Base-by-base conservation (phyloP, 2,329 filamentous ascomycete genomes). In the Trichoderma atrobrunneum region DNA sequence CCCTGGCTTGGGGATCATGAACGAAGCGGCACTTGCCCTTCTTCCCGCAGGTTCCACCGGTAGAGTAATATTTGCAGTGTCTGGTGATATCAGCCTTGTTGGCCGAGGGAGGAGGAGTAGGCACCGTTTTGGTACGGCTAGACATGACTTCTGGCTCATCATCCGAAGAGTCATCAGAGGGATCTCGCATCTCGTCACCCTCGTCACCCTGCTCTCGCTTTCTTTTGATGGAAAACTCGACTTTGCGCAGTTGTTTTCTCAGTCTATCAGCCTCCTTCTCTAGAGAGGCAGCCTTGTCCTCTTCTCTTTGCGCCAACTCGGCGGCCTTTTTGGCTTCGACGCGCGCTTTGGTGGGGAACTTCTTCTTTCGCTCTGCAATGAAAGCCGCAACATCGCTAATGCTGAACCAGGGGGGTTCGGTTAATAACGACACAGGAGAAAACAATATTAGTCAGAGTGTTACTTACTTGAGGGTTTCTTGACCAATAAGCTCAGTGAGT, bases 341-440 rank as follows among this genome's bases (percentile, higher is more conserved):
- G 70, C 93, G 90, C 72, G 89, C 89, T 79, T 89, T 89, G 3
- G 95, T 98, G 2, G 95, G 95, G 79, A 89, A 98, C 66, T 91
- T 91, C 75, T 89, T 91, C 78, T 87, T 92, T 72, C 95, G 90
- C 80, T 97, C 94, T 64, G 90, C 90, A 74, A 97, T 89, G 90
- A 94, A 98, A 7, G 89, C 88, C 28, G 89, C 87, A 70, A 98
- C 86, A 78, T 98, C 94, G 72, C 88, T 88, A 18, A 88, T 84
- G 72, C 87, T 89, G 70, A 34, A 36, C 43, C 34, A n/a, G 62
- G 54, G 14, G 18, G 28, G 7, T 10, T 12, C 18, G 26, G 65
- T 69, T 56, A 67, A 61, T 51, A 28, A 18, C 3, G 26, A 16
- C 7, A 39, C 16, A 12, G 6, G 3, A 16, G 1, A 36, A 28